Evolutionary conservation across 2,329 filamentous ascomycete species (phyloP).

Genomic region (Cladosporium halotolerans): DNA sequence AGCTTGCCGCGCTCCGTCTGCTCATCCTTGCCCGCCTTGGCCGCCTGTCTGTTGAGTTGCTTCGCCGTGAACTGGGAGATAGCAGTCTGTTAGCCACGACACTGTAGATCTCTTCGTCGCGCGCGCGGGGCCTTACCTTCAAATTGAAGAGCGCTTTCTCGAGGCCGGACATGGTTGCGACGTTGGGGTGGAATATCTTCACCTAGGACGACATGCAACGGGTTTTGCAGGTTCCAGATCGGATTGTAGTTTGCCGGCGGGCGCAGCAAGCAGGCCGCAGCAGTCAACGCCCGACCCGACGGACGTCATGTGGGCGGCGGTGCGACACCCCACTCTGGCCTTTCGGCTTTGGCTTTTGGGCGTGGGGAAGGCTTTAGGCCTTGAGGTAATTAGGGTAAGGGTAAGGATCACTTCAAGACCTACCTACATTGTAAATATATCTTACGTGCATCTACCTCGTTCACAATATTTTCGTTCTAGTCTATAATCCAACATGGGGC

Average conservation of each 20-base stretch:
- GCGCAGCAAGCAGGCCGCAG: not conserved
- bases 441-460: too few relatives aligned
- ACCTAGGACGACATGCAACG: not conserved
- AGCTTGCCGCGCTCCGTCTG: constrained; percentile 55
- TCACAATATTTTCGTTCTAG: too few relatives aligned
- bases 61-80: constrained; percentile 52
- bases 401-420: too few relatives aligned
- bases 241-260: not conserved
- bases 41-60: constrained; percentile 56
- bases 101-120: not conserved
- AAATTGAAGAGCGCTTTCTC: constrained; percentile 58
- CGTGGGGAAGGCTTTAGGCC: too few relatives aligned
- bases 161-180: constrained; percentile 49
- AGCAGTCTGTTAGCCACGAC: not conserved
- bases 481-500: too few relatives aligned
- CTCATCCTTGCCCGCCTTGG: constrained; percentile 57
- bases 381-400: too few relatives aligned
- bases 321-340: too few relatives aligned
- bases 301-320: not conserved
- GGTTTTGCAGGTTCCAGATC: not conserved
- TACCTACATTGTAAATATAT: too few relatives aligned
- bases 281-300: not conserved
- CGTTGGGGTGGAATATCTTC: constrained; percentile 2
- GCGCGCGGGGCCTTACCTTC: constrained; percentile 39
- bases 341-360: too few relatives aligned